Percentiles rank a stretch among this genome's conserved stretches.
phyloP scores from a whole-genome alignment of 495 filamentous ascomycete species.

The Lasiosphaeria hispida region DNA sequence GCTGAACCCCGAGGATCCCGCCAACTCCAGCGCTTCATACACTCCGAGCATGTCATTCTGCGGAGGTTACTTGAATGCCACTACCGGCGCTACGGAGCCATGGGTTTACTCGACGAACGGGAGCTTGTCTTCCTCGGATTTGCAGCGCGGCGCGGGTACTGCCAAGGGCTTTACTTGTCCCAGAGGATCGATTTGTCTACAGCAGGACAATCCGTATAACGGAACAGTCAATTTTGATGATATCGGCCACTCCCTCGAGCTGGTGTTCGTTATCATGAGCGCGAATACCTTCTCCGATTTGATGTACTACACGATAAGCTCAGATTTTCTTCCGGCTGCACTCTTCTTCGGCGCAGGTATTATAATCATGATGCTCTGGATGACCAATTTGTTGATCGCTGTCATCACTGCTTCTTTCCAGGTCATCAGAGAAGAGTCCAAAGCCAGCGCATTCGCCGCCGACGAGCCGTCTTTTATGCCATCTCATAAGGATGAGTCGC shows the following conservation, averaged over 20 bases:
- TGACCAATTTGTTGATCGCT: conserved; percentile 93
- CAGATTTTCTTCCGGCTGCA: conserved; percentile 82
- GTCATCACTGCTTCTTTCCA: conserved; percentile 99
- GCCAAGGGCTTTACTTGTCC: conserved; percentile 95
- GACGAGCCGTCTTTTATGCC: conserved; percentile 51
- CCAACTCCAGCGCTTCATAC: conserved; percentile 42
- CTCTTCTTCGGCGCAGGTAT: conserved; percentile 83
- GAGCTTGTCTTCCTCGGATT: conserved; percentile 18
- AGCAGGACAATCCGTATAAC: conserved; percentile 76
- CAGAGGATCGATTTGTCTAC: conserved; percentile 73
- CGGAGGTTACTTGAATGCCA: conserved; percentile 70
- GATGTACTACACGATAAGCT: conserved; percentile 88
- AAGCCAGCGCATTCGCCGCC: conserved; percentile 85
- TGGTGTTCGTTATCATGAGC: conserved; percentile 99
- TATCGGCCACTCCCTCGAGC: conserved; percentile 81
- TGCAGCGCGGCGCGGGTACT: conserved; percentile 35
- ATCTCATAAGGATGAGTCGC: conserved; percentile 44
- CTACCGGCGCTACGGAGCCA: conserved; percentile 55
- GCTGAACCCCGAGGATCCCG: conserved; percentile 59
- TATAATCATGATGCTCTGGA: conserved; percentile 92
- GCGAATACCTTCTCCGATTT: conserved; percentile 94
- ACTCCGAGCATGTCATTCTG: conserved; percentile 71
- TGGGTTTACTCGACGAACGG: conserved; percentile 55
- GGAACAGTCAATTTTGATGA: conserved; percentile 94
- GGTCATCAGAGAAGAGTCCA: conserved; percentile 95